phyloP scores from a whole-genome alignment of 805 yeast species.

The Spathaspora sp. region DNA sequence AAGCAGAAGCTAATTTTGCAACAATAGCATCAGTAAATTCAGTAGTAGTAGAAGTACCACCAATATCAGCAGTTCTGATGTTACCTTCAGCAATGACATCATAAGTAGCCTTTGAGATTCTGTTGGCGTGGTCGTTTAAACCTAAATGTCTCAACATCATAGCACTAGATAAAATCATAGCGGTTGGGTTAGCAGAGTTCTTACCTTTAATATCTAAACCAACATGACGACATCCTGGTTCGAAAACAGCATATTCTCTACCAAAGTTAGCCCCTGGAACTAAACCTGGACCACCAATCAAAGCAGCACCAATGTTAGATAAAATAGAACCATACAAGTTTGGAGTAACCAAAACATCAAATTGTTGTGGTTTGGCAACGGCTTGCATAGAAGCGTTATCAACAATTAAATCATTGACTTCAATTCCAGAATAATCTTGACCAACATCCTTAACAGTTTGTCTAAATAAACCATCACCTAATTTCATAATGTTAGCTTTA shows the following conservation, averaged over 20 bases:
- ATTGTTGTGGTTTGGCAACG: slow-evolving; percentile 96
- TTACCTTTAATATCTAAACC: slow-evolving; percentile 95
- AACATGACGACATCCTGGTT: slow-evolving; percentile 99
- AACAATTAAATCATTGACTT: slow-evolving; percentile 89
- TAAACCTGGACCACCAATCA: slow-evolving; percentile 96
- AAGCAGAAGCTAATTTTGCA: slow-evolving; percentile 47
- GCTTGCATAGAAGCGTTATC: slow-evolving; percentile 99
- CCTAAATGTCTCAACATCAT: slow-evolving; percentile 96
- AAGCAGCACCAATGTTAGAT: slow-evolving; percentile 97
- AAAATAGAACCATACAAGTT: slow-evolving; percentile 96
- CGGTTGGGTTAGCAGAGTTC: slow-evolving; percentile 96
- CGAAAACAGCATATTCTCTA: slow-evolving; percentile 95
- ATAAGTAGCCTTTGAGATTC: slow-evolving; percentile 84
- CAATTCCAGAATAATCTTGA: slow-evolving; percentile 79
- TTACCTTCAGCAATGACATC: slow-evolving; percentile 87
- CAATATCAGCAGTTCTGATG: slow-evolving; percentile 82
- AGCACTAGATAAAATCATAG: slow-evolving; percentile 87
- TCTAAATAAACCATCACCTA: slow-evolving; percentile 97
- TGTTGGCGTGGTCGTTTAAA: slow-evolving; percentile 77
- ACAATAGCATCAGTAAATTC: slow-evolving; percentile 93
- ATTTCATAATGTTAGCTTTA: slow-evolving; percentile 98
- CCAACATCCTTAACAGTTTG: slow-evolving; percentile 83
- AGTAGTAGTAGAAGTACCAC: slow-evolving; percentile 85
- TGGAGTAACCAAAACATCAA: slow-evolving; percentile 96
- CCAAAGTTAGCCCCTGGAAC: slow-evolving; percentile 99